Evolutionary conservation across 2,329 filamentous ascomycete species (phyloP), one percentile per base, ranked within the genome.

Genomic region (Fusarium veterinarium): DNA sequence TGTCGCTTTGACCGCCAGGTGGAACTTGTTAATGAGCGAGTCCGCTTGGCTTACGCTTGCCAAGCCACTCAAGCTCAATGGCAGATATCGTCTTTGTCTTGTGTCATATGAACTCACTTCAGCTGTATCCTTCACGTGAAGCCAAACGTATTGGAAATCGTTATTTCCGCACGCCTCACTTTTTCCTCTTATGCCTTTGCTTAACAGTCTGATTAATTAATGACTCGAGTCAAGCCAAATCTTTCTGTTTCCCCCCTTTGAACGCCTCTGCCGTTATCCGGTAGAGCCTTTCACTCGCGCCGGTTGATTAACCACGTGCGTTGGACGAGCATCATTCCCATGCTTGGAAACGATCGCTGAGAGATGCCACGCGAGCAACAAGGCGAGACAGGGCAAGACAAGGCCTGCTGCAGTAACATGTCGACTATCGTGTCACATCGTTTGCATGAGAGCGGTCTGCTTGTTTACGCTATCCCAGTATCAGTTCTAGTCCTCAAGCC

Each of bases 361-460:
- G 38, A 30, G 20, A 55, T 71, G 66, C 70, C 70, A 72, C 61
- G 70, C 70, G 70, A 59, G 66, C 67, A 59, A 42, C 38, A 58
- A 60, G 37, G 37, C 25, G 12, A 40, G 23, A n/a, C n/a, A 16
- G 33, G 31, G 51, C 35, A 16, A 30, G 45, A 23, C 45, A 52
- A 49, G 70, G 69, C 46, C 52, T 53, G 48, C 42, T 62, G 55
- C 60, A 46, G 33, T 30, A 51, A 33, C 33, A 25, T 55, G 16
- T 61, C 49, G 45, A 52, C 19, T 67, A 66, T 62, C 35, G 60
- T 72, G 69, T 71, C 48, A 73, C 60, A 60, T 67, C 35, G 35
- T 42, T 60, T 60, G 64, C 45, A 48, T 62, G 31, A 48, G 41
- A 45, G 55, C 55, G 64, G 65, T 48, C 41, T 55, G 38, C 40